Conservation (phyloP, 176 grass and related monocot genomes). For the Zoysia japonica region DNA sequence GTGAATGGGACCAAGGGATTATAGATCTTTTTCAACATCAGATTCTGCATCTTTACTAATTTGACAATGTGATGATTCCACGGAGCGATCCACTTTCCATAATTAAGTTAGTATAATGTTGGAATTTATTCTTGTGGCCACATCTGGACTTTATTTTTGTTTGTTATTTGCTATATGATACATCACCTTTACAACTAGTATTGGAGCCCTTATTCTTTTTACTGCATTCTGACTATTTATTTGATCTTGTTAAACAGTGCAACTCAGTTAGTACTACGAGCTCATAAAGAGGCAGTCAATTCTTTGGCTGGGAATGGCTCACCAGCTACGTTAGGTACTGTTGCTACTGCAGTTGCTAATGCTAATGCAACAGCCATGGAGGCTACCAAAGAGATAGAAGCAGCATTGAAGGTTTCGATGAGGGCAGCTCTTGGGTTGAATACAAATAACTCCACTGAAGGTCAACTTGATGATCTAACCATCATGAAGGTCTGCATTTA, state of each 20-base stretch:
- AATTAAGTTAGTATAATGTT: no score
- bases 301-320: conserved; percentile 78
- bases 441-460: conserved; percentile 58
- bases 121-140: conserved; percentile 11
- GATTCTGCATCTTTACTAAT: conserved; percentile 1
- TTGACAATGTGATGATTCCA: background rate
- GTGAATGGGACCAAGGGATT: background rate
- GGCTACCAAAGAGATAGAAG: conserved; percentile 87
- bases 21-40: background rate
- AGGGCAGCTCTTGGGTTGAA: conserved; percentile 73
- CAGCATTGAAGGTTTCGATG: conserved; percentile 85
- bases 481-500: conserved; percentile 85
- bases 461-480: conserved; percentile 88
- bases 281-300: conserved; percentile 96
- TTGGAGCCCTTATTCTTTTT: conserved; percentile 17
- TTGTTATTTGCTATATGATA: background rate
- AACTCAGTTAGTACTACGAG: conserved; percentile 77
- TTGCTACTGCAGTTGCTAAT: conserved; percentile 91
- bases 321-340: conserved; percentile 70
- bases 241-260: conserved; percentile 57
- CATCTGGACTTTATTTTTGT: conserved; percentile 24
- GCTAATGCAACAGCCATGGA: conserved; percentile 88
- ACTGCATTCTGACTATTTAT: conserved; percentile 17
- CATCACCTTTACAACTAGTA: conserved; percentile 13
- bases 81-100: no score